Base-by-base conservation (phyloP, 768 basidiomycete species). In the Dioszegia hungarica region DNA sequence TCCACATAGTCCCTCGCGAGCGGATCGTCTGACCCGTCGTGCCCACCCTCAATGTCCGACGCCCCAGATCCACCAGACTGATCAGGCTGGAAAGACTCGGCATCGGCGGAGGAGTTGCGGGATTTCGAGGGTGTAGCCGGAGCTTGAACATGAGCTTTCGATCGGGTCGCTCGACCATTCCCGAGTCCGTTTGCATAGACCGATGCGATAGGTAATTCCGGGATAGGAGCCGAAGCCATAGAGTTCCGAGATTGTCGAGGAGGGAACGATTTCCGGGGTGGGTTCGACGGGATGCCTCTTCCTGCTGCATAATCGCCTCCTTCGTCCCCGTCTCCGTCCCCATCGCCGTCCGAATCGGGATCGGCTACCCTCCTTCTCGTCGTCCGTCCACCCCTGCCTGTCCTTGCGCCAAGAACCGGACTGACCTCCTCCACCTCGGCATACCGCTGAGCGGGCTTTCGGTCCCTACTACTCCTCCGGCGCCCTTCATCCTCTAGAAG, bases 221-320 rank as follows among this genome's bases (percentile, higher is more conserved):
- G 31, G 8, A 6, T 14, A 33, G 14, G 8, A 14, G 14, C 14
- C 31, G 14, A 6, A 14, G 61, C 55, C 15, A 55, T 27, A 22
- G 56, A 55, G 15, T 39, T 54, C 19, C 59, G 34, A 0, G 63
- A 56, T n/a, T 31, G 17, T 44, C 68, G 34, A 3, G 63, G 20
- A 9, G 69, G 69, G 51, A 72, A 68, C 14, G 62, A 27, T 11
- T 61, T 62, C 38, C 70, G 28, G 15, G 57, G 57, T 4, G 64
- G 56, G 44, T 39, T 43, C 41, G 44, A 37, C 37, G 22, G 33
- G 33, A 28, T 34, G 27, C 52, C 29, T 17, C 40, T 39, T n/a
- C 56, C 38, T 43, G 46, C 20, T 22, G 31, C 60, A 34, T 62
- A 53, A 56, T 62, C 61, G 12, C 52, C 60, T 6, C 59, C 61